Base-by-base conservation (phyloP, 2,329 filamentous ascomycete genomes). In the Neonectria punicea region DNA sequence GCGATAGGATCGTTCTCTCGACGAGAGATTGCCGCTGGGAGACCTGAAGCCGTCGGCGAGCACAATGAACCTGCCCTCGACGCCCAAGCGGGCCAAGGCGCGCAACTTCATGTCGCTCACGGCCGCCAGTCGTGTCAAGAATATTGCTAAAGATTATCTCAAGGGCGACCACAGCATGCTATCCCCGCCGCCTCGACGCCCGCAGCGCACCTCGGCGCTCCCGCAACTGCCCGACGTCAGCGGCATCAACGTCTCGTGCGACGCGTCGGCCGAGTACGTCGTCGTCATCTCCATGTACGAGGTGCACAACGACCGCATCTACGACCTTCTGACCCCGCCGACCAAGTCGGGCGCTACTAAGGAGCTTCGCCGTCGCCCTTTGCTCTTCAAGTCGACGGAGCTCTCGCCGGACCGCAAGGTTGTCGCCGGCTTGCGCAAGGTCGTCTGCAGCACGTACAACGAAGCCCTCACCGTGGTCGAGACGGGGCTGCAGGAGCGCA, bases 261-360 rank as follows among this genome's bases (percentile, higher is more conserved):
- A 81, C 46, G 83, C 89, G 53, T 86, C 87, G 20, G 88, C 91
- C 59, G 93, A 97, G 71, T 98, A 98, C 73, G 91, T 92, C 5
- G 89, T 99, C 58, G 83, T 99, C 11, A 86, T 99, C 22, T 97
- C 94, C 58, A 99, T 99, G 94, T 98, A 98, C 79, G 96, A 99
- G 79, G 95, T 99, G 1, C 98, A 99, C 83, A 99, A 99, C 76
- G 95, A 99, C 80, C 90, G 94, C 39, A 98, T 99, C 70, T 98
- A 97, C 77, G 96, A 99, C 74, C 88, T 99, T 0, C 84, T 99
- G 1, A 92, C 91, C 0, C 87, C 88, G 0, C 86, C 87, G 3
- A 80, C 84, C 22, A 86, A 86, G 67, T 85, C 85, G 0, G 86
- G 86, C 39, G 84, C 85, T 5, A 90, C 89, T 2, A 93, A 93